Base-by-base conservation (phyloP, 768 basidiomycete species). In the Butyriboletus loyo region DNA sequence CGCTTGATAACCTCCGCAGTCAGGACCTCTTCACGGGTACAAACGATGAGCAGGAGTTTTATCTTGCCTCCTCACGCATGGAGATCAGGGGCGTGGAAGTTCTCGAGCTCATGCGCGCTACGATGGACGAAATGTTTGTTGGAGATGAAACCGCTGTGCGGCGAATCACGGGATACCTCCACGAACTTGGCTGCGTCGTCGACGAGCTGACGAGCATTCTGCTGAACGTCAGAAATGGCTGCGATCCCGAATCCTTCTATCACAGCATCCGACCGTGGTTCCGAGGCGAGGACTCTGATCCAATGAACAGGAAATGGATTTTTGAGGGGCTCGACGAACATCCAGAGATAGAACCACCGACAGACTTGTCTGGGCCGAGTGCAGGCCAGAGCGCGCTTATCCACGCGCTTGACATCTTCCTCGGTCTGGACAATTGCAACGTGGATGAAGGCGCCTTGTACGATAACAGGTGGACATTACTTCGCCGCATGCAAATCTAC, bases 121-220 rank as follows among this genome's bases (percentile, higher is more conserved):
- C 83, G 1, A 85, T 95, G 79, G 92, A 96, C 73, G 94, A 96
- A 67, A 77, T 85, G 27, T 95, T 93, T 76, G 81, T 95, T 36
- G 80, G 80, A 24, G 85, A 89, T 61, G 76, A 77, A 49, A 79
- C 82, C 7, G 84, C 86, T 40, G 68, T 83, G 43, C 77, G 76
- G 13, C 84, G 89, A 11, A 81, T 82, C 45, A 80, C 83, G 7
- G 63, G 68, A 10, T 92, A 87, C 68, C 81, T 98, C 31, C 64
- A 64, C 38, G 71, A 74, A n/a, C 77, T 97, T 45, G 78, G 83
- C 0, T 57, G 42, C 4, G 81, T 90, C 58, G 86, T 95, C 52
- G 75, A 82, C 40, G 81, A 83, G 7, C 74, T 97, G 19, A 75
- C 75, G 9, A 60, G 50, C 10, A 75, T 92, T 54, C 75, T 97